A percentile compares a stretch with the other conserved stretches of the same genome.
phyloP scores from a whole-genome alignment of 306 rosid genomes.

The Dalbergia oliveri region DNA sequence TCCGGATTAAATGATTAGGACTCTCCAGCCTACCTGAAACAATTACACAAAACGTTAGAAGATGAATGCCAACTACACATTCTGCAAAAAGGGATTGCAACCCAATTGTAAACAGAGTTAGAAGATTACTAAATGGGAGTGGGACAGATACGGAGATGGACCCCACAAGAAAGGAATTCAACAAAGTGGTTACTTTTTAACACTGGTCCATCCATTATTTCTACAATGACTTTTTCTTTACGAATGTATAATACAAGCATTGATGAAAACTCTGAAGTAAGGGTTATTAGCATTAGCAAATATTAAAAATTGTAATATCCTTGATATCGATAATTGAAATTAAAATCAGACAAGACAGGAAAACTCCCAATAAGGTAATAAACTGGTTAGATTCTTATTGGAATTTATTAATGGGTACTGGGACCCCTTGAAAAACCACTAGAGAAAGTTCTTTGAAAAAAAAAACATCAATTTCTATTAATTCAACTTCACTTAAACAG shows the following conservation, averaged over 20 bases:
- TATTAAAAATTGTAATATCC: not conserved
- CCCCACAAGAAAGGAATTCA: conserved; percentile 6
- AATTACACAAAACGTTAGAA: conserved; percentile 46
- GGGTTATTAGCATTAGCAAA: conserved; percentile 10
- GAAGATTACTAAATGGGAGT: conserved; percentile 25
- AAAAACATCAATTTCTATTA: conserved; percentile 31
- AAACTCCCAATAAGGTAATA: conserved; percentile 29
- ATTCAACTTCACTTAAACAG: conserved; percentile 23
- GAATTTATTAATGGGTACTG: conserved; percentile 12
- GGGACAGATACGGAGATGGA: conserved; percentile 17
- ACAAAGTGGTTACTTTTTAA: conserved; percentile 28
- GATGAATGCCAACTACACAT: conserved; percentile 35
- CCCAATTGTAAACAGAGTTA: conserved; percentile 33
- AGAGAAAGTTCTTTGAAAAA: conserved; percentile 20
- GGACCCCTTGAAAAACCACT: conserved; percentile 16
- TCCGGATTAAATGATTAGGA: conserved; percentile 79
- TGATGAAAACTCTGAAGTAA: not conserved
- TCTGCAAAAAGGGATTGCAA: conserved; percentile 38
- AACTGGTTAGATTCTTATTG: not conserved
- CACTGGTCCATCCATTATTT: conserved; percentile 25
- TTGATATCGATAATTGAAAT: conserved; percentile 21
- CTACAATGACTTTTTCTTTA: conserved; percentile 6
- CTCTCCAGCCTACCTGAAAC: conserved; percentile 95
- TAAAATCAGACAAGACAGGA: conserved; percentile 4
- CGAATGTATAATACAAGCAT: not conserved